Conservation (phyloP, 2,329 filamentous ascomycete species). For the Talaromyces sp. region DNA sequence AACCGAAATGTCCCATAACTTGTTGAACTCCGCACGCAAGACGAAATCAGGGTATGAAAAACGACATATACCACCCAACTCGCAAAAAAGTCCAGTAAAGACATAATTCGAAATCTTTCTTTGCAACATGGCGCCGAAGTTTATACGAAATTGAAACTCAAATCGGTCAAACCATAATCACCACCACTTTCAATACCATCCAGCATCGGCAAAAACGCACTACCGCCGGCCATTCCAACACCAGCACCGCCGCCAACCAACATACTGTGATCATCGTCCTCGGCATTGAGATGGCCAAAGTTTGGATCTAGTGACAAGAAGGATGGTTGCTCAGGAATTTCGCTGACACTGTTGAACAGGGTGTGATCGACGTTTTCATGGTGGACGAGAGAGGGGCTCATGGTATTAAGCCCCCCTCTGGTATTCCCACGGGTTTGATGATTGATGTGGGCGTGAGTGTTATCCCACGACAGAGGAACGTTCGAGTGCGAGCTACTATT, state of each 20-base stretch:
- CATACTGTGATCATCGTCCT: slow-evolving; percentile 2
- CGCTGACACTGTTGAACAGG: slow-evolving; percentile 14
- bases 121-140: not conserved
- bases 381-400: not conserved
- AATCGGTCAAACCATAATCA: slow-evolving; percentile 17
- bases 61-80: not conserved
- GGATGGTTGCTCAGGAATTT: slow-evolving; percentile 18
- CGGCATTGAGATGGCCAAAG: slow-evolving; percentile 6
- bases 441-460: not conserved
- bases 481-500: slow-evolving; percentile 5
- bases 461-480: not conserved
- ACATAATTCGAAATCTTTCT: not conserved
- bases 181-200: slow-evolving; percentile 13
- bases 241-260: not conserved
- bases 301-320: slow-evolving; percentile 18
- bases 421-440: not conserved
- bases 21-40: not conserved
- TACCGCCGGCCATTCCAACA: not conserved
- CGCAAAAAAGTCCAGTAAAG: not conserved
- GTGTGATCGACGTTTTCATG: slow-evolving; percentile 5
- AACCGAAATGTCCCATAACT: not conserved
- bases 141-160: slow-evolving; percentile 19
- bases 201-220: slow-evolving; percentile 17
- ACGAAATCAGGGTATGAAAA: not conserved
- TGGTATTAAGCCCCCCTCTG: not conserved